A percentile compares a stretch with the other conserved stretches of the same genome.
These are phyloP conservation scores for Williopsis jadinii DNA, from an alignment of 1,139 yeast species.

Conservation along the genomic window DNA sequence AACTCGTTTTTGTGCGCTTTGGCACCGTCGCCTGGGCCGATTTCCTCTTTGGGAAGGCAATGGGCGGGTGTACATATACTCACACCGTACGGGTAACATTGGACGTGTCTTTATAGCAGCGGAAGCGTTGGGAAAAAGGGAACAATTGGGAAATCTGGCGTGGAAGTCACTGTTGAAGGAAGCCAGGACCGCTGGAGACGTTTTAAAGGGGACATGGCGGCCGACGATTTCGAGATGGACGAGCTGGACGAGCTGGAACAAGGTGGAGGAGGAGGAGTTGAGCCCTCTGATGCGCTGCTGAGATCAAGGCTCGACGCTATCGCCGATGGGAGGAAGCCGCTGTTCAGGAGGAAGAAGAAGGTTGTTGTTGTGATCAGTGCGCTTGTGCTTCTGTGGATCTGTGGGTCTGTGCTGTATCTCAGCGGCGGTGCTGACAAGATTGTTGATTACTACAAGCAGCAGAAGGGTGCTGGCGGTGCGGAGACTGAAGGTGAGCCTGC, in stretches of 20 bases:
- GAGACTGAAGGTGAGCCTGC: conserved; percentile 7
- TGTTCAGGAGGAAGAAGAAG: conserved; percentile 10
- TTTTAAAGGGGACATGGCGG: not conserved
- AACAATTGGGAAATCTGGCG: too few species aligned
- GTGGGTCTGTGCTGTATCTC: conserved; percentile 9
- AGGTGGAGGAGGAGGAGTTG: conserved; percentile 8
- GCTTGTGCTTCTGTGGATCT: conserved; percentile 9
- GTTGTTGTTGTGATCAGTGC: conserved; percentile 6
- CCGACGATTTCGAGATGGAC: conserved; percentile 15
- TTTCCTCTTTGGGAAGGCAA: not conserved
- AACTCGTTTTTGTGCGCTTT: not conserved
- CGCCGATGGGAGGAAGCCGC: conserved; percentile 4
- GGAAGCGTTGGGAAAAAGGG: not conserved
- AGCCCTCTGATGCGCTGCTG: conserved; percentile 1
- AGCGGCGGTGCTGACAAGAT: conserved; percentile 11
- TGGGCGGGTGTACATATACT: not conserved
- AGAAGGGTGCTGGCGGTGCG: conserved; percentile 7
- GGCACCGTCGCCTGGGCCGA: not conserved
- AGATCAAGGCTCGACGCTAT: conserved; percentile 15
- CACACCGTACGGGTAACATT: too few species aligned
- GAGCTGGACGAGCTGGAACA: conserved; percentile 13
- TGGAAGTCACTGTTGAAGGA: too few species aligned
- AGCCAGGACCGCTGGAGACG: too few species aligned
- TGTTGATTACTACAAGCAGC: conserved; percentile 16
- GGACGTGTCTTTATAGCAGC: too few species aligned